Evolutionary conservation across 352 stramenopile species (phyloP), one percentile per base, ranked within the genome.

Genomic region (Plasmopara halstedii): DNA sequence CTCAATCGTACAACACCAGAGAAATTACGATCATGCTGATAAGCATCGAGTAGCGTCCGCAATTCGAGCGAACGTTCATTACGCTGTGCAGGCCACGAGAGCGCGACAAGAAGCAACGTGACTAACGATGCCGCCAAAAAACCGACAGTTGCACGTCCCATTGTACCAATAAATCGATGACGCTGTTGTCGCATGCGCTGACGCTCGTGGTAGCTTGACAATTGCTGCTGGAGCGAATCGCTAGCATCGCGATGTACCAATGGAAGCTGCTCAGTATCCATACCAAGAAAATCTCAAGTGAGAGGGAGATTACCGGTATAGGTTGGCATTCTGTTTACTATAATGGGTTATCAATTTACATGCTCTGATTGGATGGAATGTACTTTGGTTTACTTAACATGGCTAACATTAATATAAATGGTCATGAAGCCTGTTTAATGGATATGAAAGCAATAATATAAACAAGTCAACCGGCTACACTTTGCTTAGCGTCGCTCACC

Each of bases 1-100:
- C 56, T 74, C 20, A 83, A 46, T 10, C 65, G 36, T 42, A 71
- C 66, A 39, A 86, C 71, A 7, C 70, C 73, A 19, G 71, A 73
- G 52, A 86, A 84, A 51, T 66, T 61, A 23, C 51, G 39, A 13
- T 56, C 42, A 11, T 62, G 40, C 26, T 70, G 48, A 38, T 75
- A 67, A 2, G 58, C 46, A 32, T 61, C 38, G 39, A 63, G 44
- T 5, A 85, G 48, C 1, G 45, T 57, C 2, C 33, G 43, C 13
- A 67, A 47, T 32, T 72, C 64, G 38, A 67, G 40, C 17, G 43
- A 47, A n/a, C 58, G 53, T 11, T 61, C 51, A 13, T 66, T 62
- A 27, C 21, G 54, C 26, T 56, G 64, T 14, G 51, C 46, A 19
- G 67, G 62, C 60, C 56, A 67, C 17, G 56, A 74, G 6, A 76